Base-by-base conservation (phyloP, 805 yeast genomes). In the Suhomyces kilbournensis region DNA sequence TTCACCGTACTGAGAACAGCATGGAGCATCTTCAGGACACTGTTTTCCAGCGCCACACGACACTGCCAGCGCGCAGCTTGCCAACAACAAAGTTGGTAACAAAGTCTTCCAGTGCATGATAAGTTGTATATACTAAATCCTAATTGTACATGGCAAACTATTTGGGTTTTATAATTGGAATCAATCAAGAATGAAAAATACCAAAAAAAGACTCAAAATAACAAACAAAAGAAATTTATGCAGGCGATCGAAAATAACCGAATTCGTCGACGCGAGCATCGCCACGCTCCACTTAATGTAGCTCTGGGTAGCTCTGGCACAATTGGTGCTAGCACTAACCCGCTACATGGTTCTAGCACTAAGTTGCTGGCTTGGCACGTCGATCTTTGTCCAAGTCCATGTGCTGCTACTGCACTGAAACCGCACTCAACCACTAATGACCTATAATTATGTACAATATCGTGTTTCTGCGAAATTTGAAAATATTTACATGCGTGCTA, bases 11-110 rank as follows among this genome's bases (percentile, higher is more conserved):
- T 83, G 85, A 10, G 89, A 82, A 68, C 97, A 91, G 70, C 97
- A 91, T 52, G 97, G 97, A n/a, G 65, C 58, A 45, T 75, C 77
- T 63, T 86, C 82, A 2, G 97, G 97, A 72, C 97, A 91, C 4
- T 75, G 60, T 14, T 62, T 54, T 9, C 82, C 74, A 8, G 78
- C 69, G 56, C 78, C 79, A 71, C 96, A 90, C 14, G 55, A 49
- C 40, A 59, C 57, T 10, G 58, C 46, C 51, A 44, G 51, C 35
- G 44, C 44, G 14, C 10, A 34, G 25, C 26, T n/a, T 8, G 50
- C 50, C 28, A 40, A 47, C 8, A 39, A 34, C 34, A 47, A 39
- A 3, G 43, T 32, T 9, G 39, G 17, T 17, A 46, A 12, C 20
- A 35, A 19, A 23, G 42, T 22, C 15, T 35, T 30, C 4, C 7